These are phyloP conservation scores for Suillus bovinus DNA, from an alignment of 768 basidiomycete species.

Conservation along the genomic window DNA sequence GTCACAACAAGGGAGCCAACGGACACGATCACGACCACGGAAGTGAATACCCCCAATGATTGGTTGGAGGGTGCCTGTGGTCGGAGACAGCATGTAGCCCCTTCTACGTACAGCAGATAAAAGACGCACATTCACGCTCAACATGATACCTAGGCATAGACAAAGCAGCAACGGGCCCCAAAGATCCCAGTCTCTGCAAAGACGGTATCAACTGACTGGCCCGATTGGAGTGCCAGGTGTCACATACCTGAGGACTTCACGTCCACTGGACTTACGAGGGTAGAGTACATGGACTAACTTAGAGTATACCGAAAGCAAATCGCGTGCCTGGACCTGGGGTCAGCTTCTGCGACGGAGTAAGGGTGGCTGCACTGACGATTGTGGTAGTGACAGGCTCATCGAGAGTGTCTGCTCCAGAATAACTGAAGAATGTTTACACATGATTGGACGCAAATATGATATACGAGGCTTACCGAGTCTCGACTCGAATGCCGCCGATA, in stretches of 20 bases:
- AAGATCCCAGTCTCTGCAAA: constrained; percentile 89
- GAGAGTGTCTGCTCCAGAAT: constrained; percentile 83
- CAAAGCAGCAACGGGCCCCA: constrained; percentile 94
- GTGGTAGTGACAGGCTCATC: constrained; percentile 91
- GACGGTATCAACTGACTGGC: constrained; percentile 7
- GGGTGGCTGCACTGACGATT: constrained; percentile 59
- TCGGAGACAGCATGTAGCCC: constrained; percentile 3
- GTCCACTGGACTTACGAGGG: constrained; percentile 69
- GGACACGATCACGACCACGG: constrained; percentile 91
- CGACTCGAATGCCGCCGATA: constrained; percentile 84
- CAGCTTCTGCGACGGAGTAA: constrained; percentile 12
- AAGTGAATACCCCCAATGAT: constrained; percentile 87
- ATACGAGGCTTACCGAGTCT: constrained; percentile 66
- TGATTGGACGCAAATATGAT: neutral
- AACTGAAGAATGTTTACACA: constrained; percentile 36
- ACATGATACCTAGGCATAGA: constrained; percentile 76
- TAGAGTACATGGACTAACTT: constrained; percentile 95
- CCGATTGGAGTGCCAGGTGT: neutral
- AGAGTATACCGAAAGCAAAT: constrained; percentile 85
- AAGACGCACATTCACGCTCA: constrained; percentile 73
- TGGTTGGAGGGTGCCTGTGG: constrained; percentile 79
- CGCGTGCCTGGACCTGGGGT: constrained; percentile 63
- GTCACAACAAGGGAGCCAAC: constrained; percentile 90
- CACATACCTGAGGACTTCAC: constrained; percentile 77
- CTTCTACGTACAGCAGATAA: neutral